Evolutionary conservation across 495 filamentous ascomycete species (phyloP).

Genomic region (Pseudevernia furfuracea): DNA sequence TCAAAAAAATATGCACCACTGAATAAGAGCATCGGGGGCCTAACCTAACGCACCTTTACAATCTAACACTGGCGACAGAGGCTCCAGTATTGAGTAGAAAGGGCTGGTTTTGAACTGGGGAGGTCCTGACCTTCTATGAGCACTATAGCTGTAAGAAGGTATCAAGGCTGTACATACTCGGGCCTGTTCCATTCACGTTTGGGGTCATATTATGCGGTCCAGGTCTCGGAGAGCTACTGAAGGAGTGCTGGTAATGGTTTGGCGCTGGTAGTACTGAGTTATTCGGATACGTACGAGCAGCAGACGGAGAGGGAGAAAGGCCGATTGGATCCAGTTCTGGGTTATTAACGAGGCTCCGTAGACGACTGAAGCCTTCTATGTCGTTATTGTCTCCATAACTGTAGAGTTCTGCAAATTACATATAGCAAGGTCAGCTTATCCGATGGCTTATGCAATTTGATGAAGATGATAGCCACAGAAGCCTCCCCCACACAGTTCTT

Average conservation of each 20-base stretch:
- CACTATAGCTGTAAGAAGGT: not conserved
- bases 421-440: slow-evolving; percentile 24
- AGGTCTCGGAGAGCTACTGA: slow-evolving; percentile 14
- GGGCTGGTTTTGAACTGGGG: slow-evolving; percentile 66
- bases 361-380: slow-evolving; percentile 30
- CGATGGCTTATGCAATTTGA: not conserved
- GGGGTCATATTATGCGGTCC: slow-evolving; percentile 27
- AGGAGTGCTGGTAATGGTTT: slow-evolving; percentile 25
- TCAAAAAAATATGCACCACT: slow-evolving; percentile 10
- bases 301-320: slow-evolving; percentile 21
- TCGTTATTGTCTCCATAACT: slow-evolving; percentile 27
- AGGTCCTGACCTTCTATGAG: slow-evolving; percentile 31
- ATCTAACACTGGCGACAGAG: slow-evolving; percentile 52
- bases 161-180: slow-evolving; percentile 13
- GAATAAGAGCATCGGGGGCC: not conserved
- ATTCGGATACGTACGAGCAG: slow-evolving; percentile 9
- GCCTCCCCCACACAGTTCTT: not conserved
- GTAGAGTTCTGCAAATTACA: slow-evolving; percentile 27
- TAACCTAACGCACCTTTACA: slow-evolving; percentile 54
- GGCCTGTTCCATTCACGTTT: slow-evolving; percentile 34
- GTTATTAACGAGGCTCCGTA: slow-evolving; percentile 31
- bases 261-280: slow-evolving; percentile 17
- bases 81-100: slow-evolving; percentile 58
- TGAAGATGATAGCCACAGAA: not conserved
- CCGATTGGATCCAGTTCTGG: slow-evolving; percentile 24